Evolutionary conservation across 1,284 basidiomycete species (phyloP).

Genomic region (Serendipita sp.): DNA sequence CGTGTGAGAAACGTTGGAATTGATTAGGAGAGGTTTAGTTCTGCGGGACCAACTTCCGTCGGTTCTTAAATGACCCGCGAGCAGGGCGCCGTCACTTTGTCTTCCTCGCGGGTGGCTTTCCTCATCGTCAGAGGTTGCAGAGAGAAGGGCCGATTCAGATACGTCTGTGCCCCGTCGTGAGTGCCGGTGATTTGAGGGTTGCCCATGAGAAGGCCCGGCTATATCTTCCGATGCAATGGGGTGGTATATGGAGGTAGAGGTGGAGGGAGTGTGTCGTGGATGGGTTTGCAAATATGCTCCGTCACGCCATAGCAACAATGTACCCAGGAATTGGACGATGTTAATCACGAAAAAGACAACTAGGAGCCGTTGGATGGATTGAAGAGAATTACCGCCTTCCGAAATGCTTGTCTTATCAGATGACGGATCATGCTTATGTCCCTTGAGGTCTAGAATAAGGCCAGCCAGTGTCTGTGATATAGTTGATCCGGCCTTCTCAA

Average conservation of each 20-base stretch:
- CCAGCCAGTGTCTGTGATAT: slow-evolving; percentile 59
- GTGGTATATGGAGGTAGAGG: slow-evolving; percentile 1
- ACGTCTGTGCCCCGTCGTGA: slow-evolving; percentile 12
- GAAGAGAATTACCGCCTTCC: slow-evolving; percentile 5
- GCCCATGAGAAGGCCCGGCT: not conserved
- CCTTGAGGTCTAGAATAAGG: slow-evolving; percentile 38
- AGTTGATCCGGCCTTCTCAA: slow-evolving; percentile 59
- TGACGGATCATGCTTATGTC: slow-evolving; percentile 18
- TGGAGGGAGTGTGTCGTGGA: slow-evolving; percentile 11
- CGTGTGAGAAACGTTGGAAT: slow-evolving; percentile 13
- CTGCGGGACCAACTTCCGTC: slow-evolving; percentile 9
- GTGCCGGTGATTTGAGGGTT: slow-evolving; percentile 11
- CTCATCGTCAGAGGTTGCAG: slow-evolving; percentile 4
- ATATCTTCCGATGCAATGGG: slow-evolving; percentile 6
- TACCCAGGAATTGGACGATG: slow-evolving; percentile 35
- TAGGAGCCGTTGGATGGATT: slow-evolving; percentile 38
- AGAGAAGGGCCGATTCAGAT: slow-evolving; percentile 9
- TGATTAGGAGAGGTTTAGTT: slow-evolving; percentile 5
- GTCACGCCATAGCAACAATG: slow-evolving; percentile 32
- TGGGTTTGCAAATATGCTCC: slow-evolving; percentile 19
- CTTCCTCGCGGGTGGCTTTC: not conserved
- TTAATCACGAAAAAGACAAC: slow-evolving; percentile 47
- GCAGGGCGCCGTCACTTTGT: slow-evolving; percentile 13
- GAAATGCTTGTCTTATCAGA: not conserved
- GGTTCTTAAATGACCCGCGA: slow-evolving; percentile 8